phyloP scores from a whole-genome alignment of 495 filamentous ascomycete genomes.

The Durotheca rogersii region DNA sequence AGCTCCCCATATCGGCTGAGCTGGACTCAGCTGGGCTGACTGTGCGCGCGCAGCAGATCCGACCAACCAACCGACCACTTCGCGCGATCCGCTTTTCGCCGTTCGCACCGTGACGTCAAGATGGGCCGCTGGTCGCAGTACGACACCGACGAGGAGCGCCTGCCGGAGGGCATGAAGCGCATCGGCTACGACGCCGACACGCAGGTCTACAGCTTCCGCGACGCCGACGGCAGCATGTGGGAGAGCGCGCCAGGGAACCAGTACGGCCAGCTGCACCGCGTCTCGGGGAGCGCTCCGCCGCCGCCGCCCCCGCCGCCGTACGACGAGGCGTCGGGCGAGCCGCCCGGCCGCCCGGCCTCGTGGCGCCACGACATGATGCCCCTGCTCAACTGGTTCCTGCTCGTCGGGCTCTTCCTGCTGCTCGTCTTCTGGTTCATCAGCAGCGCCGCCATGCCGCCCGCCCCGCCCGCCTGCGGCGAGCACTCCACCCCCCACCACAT shows the following conservation, averaged over 20 bases:
- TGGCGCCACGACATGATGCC: constrained; percentile 40
- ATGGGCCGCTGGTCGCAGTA: constrained; percentile 48
- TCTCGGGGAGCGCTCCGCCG: too few relatives aligned
- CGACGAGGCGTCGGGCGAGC: too few relatives aligned
- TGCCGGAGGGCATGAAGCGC: constrained; percentile 54
- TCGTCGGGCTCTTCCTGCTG: constrained; percentile 35
- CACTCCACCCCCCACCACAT: constrained; percentile 24
- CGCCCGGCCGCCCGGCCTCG: constrained; percentile 36
- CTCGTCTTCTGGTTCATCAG: constrained; percentile 34
- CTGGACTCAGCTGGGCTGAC: too few relatives aligned
- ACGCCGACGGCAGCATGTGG: constrained; percentile 43
- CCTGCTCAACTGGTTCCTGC: constrained; percentile 37
- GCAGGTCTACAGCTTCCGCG: constrained; percentile 51
- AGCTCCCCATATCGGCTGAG: too few relatives aligned
- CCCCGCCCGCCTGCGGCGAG: constrained; percentile 18
- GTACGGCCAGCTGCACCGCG: constrained; percentile 47
- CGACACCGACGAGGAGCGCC: constrained; percentile 51
- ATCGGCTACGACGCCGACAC: constrained; percentile 57
- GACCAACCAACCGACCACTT: too few relatives aligned
- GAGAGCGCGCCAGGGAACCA: constrained; percentile 45
- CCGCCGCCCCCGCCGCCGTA: too few relatives aligned
- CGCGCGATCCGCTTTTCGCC: too few relatives aligned
- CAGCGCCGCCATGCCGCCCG: constrained; percentile 11
- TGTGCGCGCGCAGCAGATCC: too few relatives aligned
- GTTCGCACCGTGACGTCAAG: constrained; percentile 3